These are phyloP conservation scores for Lactifluus piperatus DNA, from an alignment of 768 basidiomycete species.

Conservation along the genomic window DNA sequence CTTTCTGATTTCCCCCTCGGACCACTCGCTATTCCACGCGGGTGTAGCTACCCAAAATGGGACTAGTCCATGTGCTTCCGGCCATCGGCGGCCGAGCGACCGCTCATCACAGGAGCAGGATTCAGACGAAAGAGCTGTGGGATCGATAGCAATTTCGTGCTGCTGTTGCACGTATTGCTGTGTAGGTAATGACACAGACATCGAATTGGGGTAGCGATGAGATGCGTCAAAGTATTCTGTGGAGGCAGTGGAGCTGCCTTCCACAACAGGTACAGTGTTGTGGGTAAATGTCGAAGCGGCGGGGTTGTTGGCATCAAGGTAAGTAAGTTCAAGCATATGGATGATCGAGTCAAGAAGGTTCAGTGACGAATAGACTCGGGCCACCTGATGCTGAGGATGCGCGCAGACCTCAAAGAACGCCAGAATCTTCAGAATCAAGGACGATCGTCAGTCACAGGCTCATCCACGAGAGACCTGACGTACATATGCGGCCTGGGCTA, in stretches of 20 bases:
- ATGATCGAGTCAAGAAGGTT: slow-evolving; percentile 60
- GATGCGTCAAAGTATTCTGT: background rate
- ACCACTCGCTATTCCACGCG: slow-evolving; percentile 50
- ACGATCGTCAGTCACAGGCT: background rate
- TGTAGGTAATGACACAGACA: background rate
- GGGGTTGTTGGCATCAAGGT: slow-evolving; percentile 48
- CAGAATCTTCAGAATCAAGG: slow-evolving; percentile 39
- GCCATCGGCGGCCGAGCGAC: slow-evolving; percentile 45
- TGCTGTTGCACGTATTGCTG: background rate
- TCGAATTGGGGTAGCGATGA: background rate
- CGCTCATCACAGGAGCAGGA: slow-evolving; percentile 42
- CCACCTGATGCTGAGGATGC: slow-evolving; percentile 49
- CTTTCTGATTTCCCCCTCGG: slow-evolving; percentile 55
- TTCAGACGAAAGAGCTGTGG: background rate
- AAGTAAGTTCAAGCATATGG: slow-evolving; percentile 47
- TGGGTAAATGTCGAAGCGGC: slow-evolving; percentile 11
- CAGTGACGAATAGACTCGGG: slow-evolving; percentile 49
- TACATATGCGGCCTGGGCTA: slow-evolving; percentile 74
- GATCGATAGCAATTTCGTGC: background rate
- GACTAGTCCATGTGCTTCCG: slow-evolving; percentile 40
- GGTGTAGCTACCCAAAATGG: slow-evolving; percentile 59
- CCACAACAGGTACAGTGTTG: slow-evolving; percentile 5
- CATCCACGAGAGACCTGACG: slow-evolving; percentile 18
- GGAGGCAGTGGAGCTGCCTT: slow-evolving; percentile 2
- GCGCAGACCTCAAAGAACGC: slow-evolving; percentile 66